Percentiles rank a stretch among this genome's conserved stretches.
These are phyloP conservation scores for Diaporthe sp. DNA, from an alignment of 2,329 filamentous ascomycete species.

Conservation along the genomic window DNA sequence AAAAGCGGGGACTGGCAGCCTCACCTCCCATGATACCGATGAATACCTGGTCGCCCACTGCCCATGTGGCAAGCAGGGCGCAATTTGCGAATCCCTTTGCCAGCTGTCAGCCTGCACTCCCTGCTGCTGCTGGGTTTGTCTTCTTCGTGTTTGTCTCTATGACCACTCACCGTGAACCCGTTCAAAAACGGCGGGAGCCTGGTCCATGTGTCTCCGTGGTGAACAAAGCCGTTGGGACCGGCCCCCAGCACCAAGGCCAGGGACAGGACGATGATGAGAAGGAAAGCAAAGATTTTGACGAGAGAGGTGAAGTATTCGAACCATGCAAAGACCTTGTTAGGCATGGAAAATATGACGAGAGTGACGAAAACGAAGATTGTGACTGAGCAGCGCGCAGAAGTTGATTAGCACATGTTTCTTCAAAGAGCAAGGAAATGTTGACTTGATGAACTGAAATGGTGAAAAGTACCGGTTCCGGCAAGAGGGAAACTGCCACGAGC, in stretches of 20 bases:
- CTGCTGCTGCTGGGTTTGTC: too few species aligned
- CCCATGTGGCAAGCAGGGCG: background rate
- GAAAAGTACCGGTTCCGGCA: background rate
- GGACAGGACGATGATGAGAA: background rate
- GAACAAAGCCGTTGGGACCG: background rate
- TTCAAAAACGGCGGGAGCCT: background rate
- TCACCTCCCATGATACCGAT: background rate
- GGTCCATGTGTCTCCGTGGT: background rate
- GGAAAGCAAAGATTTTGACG: background rate
- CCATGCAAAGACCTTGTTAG: background rate
- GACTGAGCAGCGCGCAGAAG: background rate
- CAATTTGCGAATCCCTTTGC: background rate
- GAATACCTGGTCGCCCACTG: background rate
- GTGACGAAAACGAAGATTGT: background rate
- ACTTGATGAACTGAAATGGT: too few species aligned
- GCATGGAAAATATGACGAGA: background rate
- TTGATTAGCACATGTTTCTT: too few species aligned
- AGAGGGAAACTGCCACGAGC: background rate
- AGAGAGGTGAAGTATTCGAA: background rate
- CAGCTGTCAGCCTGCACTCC: too few species aligned
- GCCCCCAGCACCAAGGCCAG: background rate
- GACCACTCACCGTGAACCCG: background rate
- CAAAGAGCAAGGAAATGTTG: too few species aligned
- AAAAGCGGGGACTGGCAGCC: background rate
- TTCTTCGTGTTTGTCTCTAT: too few species aligned